A percentile compares a stretch with the other conserved stretches of the same genome.
These are phyloP conservation scores for Mortierella polycephala DNA, from an alignment of 371 early-diverging fungal species.

Conservation along the genomic window DNA sequence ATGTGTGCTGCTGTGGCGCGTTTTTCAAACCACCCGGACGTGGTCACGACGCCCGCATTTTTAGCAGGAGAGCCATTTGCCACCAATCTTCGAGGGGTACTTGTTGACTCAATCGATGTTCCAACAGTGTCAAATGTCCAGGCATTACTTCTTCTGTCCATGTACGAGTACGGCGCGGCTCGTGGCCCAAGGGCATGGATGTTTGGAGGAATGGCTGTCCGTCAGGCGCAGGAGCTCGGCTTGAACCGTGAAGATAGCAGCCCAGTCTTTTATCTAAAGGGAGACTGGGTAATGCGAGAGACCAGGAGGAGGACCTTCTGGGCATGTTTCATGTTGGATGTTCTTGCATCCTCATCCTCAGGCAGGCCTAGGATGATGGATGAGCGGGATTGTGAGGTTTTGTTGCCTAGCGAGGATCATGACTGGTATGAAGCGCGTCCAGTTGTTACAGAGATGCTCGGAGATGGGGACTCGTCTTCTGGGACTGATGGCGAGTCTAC, in stretches of 20 bases:
- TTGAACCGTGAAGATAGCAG: conserved; percentile 59
- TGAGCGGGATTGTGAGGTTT: conserved; percentile 61
- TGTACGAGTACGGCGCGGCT: conserved; percentile 70
- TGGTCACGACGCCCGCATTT: conserved; percentile 34
- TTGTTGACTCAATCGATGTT: conserved; percentile 56
- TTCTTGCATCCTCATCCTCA: conserved; percentile 49
- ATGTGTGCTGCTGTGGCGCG: conserved; percentile 45
- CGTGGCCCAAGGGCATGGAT: conserved; percentile 69
- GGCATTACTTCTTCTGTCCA: conserved; percentile 58
- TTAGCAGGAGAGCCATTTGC: conserved; percentile 50
- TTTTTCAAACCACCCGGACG: conserved; percentile 49
- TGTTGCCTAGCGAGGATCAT: conserved; percentile 61
- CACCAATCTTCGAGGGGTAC: conserved; percentile 27
- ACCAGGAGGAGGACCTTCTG: conserved; percentile 61
- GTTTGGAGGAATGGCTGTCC: conserved; percentile 68
- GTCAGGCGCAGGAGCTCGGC: conserved; percentile 63
- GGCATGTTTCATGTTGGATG: conserved; percentile 54
- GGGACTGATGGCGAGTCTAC: conserved; percentile 20
- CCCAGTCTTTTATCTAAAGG: conserved; percentile 30
- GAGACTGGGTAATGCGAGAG: conserved; percentile 61
- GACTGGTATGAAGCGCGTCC: conserved; percentile 55
- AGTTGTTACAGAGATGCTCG: conserved; percentile 28
- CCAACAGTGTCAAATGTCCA: conserved; percentile 62
- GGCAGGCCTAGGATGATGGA: conserved; percentile 61
- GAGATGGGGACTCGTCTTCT: conserved; percentile 27